Evolutionary conservation across 202 grass and related monocot species (phyloP).

Genomic region (Musa balbisiana): DNA sequence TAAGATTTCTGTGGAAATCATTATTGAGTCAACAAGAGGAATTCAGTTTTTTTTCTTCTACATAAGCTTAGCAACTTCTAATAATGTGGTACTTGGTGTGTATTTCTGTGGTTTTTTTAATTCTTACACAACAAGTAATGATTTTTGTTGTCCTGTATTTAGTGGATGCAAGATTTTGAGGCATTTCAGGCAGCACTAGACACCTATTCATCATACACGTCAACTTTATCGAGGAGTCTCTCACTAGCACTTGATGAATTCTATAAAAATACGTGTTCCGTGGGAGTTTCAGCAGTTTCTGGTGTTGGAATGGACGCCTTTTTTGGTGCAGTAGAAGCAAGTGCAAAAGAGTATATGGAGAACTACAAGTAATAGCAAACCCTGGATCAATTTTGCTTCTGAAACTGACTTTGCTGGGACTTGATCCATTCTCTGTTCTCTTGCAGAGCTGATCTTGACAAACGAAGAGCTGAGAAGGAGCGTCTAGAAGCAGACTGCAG

Average conservation of each 20-base stretch:
- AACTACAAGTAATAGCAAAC: slow-evolving; percentile 57
- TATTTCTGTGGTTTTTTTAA: background rate
- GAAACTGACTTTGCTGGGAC: background rate
- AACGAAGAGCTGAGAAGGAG: slow-evolving; percentile 82
- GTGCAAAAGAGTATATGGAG: slow-evolving; percentile 86
- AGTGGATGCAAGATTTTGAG: slow-evolving; percentile 99
- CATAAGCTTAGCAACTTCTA: too few species aligned
- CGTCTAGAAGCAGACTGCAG: slow-evolving; percentile 58
- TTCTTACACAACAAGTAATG: background rate
- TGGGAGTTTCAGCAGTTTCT: slow-evolving; percentile 87
- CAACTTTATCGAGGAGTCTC: slow-evolving; percentile 73
- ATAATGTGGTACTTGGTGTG: too few species aligned
- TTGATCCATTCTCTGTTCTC: background rate
- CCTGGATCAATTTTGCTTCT: background rate
- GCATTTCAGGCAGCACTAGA: slow-evolving; percentile 81
- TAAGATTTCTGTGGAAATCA: too few species aligned
- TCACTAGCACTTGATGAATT: slow-evolving; percentile 82
- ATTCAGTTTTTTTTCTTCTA: too few species aligned
- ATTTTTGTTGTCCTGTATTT: slow-evolving; percentile 16
- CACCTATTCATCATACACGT: slow-evolving; percentile 65
- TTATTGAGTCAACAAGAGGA: too few species aligned
- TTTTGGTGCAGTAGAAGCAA: slow-evolving; percentile 74
- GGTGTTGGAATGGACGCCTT: slow-evolving; percentile 63
- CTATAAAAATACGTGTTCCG: slow-evolving; percentile 69
- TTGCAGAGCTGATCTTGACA: slow-evolving; percentile 86